phyloP scores from a whole-genome alignment of 257 asterid genomes.

The Petrea volubilis region DNA sequence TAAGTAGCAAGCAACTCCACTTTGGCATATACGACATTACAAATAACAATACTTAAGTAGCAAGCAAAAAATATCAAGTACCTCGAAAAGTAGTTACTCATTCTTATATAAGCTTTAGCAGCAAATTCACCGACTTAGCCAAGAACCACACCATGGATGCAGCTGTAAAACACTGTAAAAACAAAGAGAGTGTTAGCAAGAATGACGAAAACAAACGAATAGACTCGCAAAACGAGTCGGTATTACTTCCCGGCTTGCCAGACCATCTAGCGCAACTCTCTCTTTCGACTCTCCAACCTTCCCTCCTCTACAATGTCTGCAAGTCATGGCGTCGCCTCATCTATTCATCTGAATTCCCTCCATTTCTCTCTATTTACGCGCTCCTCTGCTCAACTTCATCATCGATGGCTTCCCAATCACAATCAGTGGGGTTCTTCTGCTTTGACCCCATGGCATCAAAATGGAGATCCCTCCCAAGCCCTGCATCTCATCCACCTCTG shows the following conservation, averaged over 20 bases:
- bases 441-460: slow-evolving; percentile 59
- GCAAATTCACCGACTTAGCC: neutral
- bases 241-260: slow-evolving; percentile 65
- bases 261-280: slow-evolving; percentile 62
- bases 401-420: slow-evolving; percentile 17
- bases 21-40: slow-evolving; percentile 17
- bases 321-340: slow-evolving; percentile 69
- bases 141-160: slow-evolving; percentile 19
- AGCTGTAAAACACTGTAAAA: slow-evolving; percentile 25
- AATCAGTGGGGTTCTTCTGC: slow-evolving; percentile 42
- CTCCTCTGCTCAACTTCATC: slow-evolving; percentile 42
- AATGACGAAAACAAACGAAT: slow-evolving; percentile 7
- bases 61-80: slow-evolving; percentile 16
- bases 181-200: slow-evolving; percentile 8
- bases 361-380: slow-evolving; percentile 53
- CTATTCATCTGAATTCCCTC: slow-evolving; percentile 62
- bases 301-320: slow-evolving; percentile 52
- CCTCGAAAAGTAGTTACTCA: neutral
- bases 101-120: slow-evolving; percentile 8
- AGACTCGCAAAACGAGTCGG: neutral
- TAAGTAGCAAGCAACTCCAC: too few species aligned
- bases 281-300: slow-evolving; percentile 51
- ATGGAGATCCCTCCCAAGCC: slow-evolving; percentile 60
- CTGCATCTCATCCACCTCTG: slow-evolving; percentile 43
- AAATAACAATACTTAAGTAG: slow-evolving; percentile 14